phyloP scores from a whole-genome alignment of 345 rosid species.

The Aegle marmelos region DNA sequence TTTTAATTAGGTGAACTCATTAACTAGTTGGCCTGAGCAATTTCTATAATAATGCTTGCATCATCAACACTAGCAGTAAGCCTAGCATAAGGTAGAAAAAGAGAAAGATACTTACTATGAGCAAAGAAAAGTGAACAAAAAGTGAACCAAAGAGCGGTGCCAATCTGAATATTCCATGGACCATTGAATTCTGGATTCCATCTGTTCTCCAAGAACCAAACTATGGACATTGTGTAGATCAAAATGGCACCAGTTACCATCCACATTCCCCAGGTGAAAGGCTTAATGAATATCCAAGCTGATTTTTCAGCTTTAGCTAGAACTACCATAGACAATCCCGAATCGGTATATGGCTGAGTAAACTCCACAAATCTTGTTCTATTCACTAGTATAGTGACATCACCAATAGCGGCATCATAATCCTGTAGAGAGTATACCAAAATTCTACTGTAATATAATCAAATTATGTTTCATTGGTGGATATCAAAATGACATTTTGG shows the following conservation, averaged over 20 bases:
- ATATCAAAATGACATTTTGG: no score
- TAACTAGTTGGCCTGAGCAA: no score
- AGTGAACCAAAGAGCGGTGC: conserved; percentile 45
- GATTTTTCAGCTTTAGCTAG: conserved; percentile 19
- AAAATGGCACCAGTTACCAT: conserved; percentile 34
- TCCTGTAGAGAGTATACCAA: conserved; percentile 27
- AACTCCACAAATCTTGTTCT: conserved; percentile 41
- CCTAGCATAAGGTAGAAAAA: not conserved
- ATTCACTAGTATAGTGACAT: conserved; percentile 43
- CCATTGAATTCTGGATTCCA: conserved; percentile 39
- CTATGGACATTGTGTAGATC: conserved; percentile 41
- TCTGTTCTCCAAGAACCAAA: conserved; percentile 49
- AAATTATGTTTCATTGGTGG: no score
- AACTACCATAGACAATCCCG: conserved; percentile 55
- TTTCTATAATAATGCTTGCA: no score
- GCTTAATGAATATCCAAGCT: conserved; percentile 44
- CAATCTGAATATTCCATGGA: conserved; percentile 31
- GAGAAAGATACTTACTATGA: conserved; percentile 41
- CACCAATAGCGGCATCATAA: conserved; percentile 43
- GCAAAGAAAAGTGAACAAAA: conserved; percentile 54
- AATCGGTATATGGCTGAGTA: conserved; percentile 49
- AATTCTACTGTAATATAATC: no score
- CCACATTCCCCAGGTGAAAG: conserved; percentile 54
- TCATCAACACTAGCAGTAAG: no score
- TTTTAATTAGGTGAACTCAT: no score